A percentile compares a stretch with the other conserved stretches of the same genome.
Evolutionary conservation across 2,329 filamentous ascomycete genomes (phyloP).

Genomic region (Kalmusia sp.): DNA sequence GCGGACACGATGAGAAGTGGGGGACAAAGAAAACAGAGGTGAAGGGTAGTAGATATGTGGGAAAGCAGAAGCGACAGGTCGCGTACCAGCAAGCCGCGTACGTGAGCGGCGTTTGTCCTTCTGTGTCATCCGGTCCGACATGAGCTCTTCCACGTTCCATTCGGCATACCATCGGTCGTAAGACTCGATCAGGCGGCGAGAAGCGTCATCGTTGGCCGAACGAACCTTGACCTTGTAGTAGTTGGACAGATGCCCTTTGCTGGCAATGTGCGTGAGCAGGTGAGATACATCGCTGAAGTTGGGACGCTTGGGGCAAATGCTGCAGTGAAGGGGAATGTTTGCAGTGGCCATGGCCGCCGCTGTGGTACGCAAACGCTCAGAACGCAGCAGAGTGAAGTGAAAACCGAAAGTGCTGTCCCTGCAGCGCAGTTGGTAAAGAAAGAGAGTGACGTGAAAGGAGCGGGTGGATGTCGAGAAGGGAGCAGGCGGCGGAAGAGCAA

Average conservation of each 20-base stretch:
- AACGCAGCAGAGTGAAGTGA: slow-evolving; percentile 14
- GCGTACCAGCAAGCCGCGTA: slow-evolving; percentile 38
- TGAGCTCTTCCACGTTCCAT: slow-evolving; percentile 73
- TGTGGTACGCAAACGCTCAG: slow-evolving; percentile 22
- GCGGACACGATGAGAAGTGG: too few relatives aligned
- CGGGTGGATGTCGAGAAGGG: slow-evolving; percentile 42
- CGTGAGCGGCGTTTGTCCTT: slow-evolving; percentile 73
- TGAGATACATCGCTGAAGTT: slow-evolving; percentile 91
- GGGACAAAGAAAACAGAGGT: too few relatives aligned
- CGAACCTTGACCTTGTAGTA: slow-evolving; percentile 82
- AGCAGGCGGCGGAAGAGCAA: slow-evolving; percentile 33
- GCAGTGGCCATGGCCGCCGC: slow-evolving; percentile 47
- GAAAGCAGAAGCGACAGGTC: neutral
- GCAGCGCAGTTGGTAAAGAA: slow-evolving; percentile 31
- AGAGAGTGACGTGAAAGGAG: slow-evolving; percentile 45
- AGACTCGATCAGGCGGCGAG: slow-evolving; percentile 66
- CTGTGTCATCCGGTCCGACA: slow-evolving; percentile 77
- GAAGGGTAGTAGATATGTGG: too few relatives aligned
- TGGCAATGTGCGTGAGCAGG: slow-evolving; percentile 88
- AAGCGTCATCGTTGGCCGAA: slow-evolving; percentile 70
- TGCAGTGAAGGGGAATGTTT: slow-evolving; percentile 76
- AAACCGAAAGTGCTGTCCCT: slow-evolving; percentile 35
- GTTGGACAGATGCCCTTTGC: slow-evolving; percentile 88
- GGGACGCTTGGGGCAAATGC: slow-evolving; percentile 80
- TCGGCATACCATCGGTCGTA: slow-evolving; percentile 82